Evolutionary conservation across 1,139 yeast species (phyloP).

Genomic region (Yamadazyma aaseri): DNA sequence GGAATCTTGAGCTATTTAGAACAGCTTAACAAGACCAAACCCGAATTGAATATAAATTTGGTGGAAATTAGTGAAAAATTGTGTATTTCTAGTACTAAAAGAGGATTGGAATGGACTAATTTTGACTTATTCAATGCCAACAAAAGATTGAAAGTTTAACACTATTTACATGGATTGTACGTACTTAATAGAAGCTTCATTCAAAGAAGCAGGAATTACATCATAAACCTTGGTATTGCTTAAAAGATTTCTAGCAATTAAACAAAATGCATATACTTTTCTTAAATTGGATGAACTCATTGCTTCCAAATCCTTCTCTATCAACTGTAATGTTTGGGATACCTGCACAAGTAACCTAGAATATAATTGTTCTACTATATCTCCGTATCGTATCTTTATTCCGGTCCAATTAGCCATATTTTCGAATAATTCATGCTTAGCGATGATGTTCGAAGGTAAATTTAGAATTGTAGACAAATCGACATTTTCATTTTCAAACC

Average conservation of each 20-base stretch:
- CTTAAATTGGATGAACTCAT: slow-evolving; percentile 1
- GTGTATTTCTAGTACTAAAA: slow-evolving; percentile 44
- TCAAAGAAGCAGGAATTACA: slow-evolving; percentile 5
- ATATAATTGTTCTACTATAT: slow-evolving; percentile 4
- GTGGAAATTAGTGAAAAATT: slow-evolving; percentile 49
- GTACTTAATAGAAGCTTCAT: slow-evolving; percentile 5
- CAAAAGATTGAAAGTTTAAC: slow-evolving; percentile 32
- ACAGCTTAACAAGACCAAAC: slow-evolving; percentile 26
- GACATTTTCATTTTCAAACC: slow-evolving; percentile 19
- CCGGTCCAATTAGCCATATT: slow-evolving; percentile 27
- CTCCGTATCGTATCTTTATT: slow-evolving; percentile 25
- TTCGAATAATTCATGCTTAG: slow-evolving; percentile 20
- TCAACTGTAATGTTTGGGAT: slow-evolving; percentile 13
- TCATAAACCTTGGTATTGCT: slow-evolving; percentile 16
- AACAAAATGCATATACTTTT: slow-evolving; percentile 19
- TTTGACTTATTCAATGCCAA: slow-evolving; percentile 44
- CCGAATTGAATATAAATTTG: slow-evolving; percentile 35
- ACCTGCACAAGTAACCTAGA: slow-evolving; percentile 13
- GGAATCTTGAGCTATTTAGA: slow-evolving; percentile 57
- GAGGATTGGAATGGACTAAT: slow-evolving; percentile 61
- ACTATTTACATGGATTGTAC: slow-evolving; percentile 4
- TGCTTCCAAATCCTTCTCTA: slow-evolving; percentile 6
- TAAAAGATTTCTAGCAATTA: slow-evolving; percentile 20
- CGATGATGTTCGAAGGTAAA: slow-evolving; percentile 17
- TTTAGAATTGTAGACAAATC: slow-evolving; percentile 20